Conservation (phyloP, 805 yeast species). For the Wickerhamiella shivajii region DNA sequence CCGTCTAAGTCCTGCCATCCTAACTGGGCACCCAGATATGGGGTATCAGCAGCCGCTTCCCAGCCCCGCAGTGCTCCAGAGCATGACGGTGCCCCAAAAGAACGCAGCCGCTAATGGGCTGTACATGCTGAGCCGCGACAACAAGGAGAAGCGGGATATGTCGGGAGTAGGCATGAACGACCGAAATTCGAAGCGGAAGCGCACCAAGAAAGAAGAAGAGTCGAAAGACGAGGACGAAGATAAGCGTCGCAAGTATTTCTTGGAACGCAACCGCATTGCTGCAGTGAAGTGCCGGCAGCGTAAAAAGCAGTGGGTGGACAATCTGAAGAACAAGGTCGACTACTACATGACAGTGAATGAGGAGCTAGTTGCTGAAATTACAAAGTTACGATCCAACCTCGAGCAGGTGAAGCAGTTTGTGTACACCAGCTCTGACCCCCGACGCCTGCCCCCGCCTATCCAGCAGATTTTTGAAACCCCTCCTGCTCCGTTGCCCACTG, state of each 20-base stretch:
- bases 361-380: conserved; percentile 27
- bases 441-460: conserved; percentile 15
- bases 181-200: not conserved
- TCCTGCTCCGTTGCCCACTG: not conserved
- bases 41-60: conserved; percentile 6
- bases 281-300: conserved; percentile 92
- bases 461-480: conserved; percentile 10
- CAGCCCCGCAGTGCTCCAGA: conserved; percentile 2
- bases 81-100: conserved; percentile 24
- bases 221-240: conserved; percentile 47
- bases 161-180: conserved; percentile 5
- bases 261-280: conserved; percentile 88
- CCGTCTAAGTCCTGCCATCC: conserved; percentile 21
- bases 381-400: conserved; percentile 10
- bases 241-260: conserved; percentile 56
- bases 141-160: conserved; percentile 27
- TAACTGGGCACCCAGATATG: conserved; percentile 8
- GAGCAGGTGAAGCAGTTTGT: conserved; percentile 24
- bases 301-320: conserved; percentile 74
- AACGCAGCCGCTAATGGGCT: conserved; percentile 23
- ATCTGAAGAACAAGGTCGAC: conserved; percentile 66
- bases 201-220: not conserved
- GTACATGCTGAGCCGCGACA: conserved; percentile 35
- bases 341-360: conserved; percentile 59
- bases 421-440: conserved; percentile 10